Conservation (phyloP, 768 basidiomycete genomes). For the Pholiota microspora region DNA sequence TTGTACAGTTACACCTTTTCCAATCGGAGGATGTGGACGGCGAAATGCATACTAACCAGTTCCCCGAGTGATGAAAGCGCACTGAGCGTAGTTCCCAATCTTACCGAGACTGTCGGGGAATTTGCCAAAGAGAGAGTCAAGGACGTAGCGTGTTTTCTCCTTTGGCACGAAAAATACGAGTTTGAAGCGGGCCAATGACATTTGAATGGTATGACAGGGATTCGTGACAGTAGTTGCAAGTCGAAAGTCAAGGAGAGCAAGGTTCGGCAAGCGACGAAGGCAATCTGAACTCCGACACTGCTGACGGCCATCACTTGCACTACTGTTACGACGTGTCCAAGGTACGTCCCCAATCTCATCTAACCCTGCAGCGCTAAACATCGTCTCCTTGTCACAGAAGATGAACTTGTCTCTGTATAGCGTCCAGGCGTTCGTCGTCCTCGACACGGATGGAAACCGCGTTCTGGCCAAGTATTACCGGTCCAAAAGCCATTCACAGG, state of each 20-base stretch:
- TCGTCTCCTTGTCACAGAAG: slow-evolving; percentile 10
- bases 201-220: too few species aligned
- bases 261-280: background rate
- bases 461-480: slow-evolving; percentile 95
- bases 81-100: slow-evolving; percentile 50
- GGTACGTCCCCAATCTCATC: slow-evolving; percentile 11
- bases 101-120: slow-evolving; percentile 46
- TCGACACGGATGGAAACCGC: slow-evolving; percentile 94
- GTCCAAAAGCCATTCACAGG: slow-evolving; percentile 61
- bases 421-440: slow-evolving; percentile 82
- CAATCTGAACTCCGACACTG: slow-evolving; percentile 22
- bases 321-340: slow-evolving; percentile 19
- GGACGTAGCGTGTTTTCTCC: slow-evolving; percentile 34
- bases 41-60: slow-evolving; percentile 37
- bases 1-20: background rate
- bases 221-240: background rate
- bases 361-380: background rate
- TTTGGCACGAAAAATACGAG: slow-evolving; percentile 53
- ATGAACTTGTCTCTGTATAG: slow-evolving; percentile 90
- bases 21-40: background rate
- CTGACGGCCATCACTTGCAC: background rate
- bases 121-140: slow-evolving; percentile 45
- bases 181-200: slow-evolving; percentile 40
- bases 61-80: slow-evolving; percentile 55
- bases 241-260: background rate